phyloP scores from a whole-genome alignment of 805 yeast genomes.

The Kockiozyma suomiensis region DNA sequence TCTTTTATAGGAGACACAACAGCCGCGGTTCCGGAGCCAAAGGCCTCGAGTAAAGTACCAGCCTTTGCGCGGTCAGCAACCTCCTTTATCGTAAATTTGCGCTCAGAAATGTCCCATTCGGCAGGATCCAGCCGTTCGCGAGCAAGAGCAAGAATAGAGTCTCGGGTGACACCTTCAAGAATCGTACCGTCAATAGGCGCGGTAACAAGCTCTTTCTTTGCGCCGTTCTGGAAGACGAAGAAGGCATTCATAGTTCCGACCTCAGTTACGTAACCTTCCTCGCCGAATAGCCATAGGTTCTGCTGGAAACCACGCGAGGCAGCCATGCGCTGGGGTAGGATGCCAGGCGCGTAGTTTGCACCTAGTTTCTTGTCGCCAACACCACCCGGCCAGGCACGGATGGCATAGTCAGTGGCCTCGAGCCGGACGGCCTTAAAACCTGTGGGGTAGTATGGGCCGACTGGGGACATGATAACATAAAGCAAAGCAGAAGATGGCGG shows the following conservation, averaged over 20 bases:
- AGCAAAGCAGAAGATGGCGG: slow-evolving; percentile 79
- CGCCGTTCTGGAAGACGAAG: slow-evolving; percentile 76
- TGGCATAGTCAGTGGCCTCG: slow-evolving; percentile 94
- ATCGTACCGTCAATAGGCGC: slow-evolving; percentile 98
- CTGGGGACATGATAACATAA: slow-evolving; percentile 90
- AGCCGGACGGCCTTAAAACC: slow-evolving; percentile 94
- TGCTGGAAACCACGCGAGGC: slow-evolving; percentile 92
- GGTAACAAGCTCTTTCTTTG: slow-evolving; percentile 88
- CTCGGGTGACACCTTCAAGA: slow-evolving; percentile 95
- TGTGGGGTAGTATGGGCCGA: slow-evolving; percentile 92
- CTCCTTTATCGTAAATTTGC: slow-evolving; percentile 80
- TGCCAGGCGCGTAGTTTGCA: slow-evolving; percentile 96
- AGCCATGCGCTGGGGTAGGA: slow-evolving; percentile 87
- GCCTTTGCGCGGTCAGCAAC: slow-evolving; percentile 72
- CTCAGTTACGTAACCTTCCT: slow-evolving; percentile 84
- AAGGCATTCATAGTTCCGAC: slow-evolving; percentile 98
- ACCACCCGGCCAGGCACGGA: slow-evolving; percentile 99
- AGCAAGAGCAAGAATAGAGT: slow-evolving; percentile 76
- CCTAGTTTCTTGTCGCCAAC: slow-evolving; percentile 95
- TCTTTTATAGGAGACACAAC: slow-evolving; percentile 90
- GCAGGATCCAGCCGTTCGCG: slow-evolving; percentile 70
- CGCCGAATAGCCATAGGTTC: slow-evolving; percentile 95
- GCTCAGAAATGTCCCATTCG: slow-evolving; percentile 84
- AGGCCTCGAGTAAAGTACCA: slow-evolving; percentile 90
- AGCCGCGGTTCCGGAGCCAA: slow-evolving; percentile 98